These are phyloP conservation scores for Rhexocercosporidium sp. DNA, from an alignment of 2,329 filamentous ascomycete species.

Conservation along the genomic window DNA sequence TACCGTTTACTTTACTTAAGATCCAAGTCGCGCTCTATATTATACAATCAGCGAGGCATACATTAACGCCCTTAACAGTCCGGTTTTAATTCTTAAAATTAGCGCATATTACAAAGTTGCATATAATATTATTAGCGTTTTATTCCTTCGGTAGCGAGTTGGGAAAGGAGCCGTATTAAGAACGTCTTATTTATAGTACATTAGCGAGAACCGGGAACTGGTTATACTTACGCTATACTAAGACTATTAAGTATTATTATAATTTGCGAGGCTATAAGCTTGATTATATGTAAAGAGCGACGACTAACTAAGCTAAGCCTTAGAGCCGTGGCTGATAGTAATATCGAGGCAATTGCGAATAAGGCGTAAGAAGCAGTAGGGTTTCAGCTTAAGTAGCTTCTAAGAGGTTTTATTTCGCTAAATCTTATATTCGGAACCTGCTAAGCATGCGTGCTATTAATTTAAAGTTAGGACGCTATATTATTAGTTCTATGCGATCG, in stretches of 20 bases:
- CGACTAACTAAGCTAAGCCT: neutral
- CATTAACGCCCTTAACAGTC: neutral
- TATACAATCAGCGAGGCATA: neutral
- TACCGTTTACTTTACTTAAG: neutral
- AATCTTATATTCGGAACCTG: no score
- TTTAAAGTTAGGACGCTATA: no score
- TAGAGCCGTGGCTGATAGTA: neutral
- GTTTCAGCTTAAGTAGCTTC: no score
- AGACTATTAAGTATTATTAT: no score
- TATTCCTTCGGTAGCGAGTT: neutral
- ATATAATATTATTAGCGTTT: no score
- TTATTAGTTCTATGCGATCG: no score
- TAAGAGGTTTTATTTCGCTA: no score
- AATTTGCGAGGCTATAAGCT: neutral
- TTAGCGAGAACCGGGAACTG: no score
- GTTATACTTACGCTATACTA: no score
- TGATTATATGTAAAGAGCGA: neutral
- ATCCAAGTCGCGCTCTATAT: neutral
- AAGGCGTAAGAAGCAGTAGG: no score
- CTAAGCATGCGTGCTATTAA: no score
- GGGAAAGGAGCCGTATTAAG: neutral
- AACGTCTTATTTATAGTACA: neutral
- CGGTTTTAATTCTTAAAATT: neutral
- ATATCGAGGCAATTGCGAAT: neutral
- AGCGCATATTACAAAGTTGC: neutral